A percentile compares a stretch with the other conserved stretches of the same genome.
Conservation (phyloP, 2,329 filamentous ascomycete genomes). For the Sporothrix humicola region DNA sequence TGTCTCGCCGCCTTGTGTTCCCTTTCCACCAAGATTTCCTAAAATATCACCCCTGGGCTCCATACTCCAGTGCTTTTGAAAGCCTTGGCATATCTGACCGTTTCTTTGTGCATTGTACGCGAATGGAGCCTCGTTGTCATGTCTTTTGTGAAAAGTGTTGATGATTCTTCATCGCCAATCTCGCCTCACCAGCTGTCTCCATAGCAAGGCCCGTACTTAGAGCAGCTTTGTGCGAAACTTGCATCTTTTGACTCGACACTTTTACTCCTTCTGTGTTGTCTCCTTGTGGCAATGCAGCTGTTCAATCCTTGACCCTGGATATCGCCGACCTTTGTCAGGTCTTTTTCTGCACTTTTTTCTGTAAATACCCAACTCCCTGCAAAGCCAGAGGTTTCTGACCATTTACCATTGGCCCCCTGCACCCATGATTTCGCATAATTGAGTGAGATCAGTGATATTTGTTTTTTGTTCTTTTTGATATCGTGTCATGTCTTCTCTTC, state of each 20-base stretch:
- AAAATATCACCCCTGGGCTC: neutral
- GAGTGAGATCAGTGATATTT: neutral
- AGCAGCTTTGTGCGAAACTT: too few relatives aligned
- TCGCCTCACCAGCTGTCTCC: neutral
- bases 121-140: neutral
- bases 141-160: neutral
- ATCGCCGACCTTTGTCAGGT: neutral
- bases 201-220: neutral
- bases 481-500: neutral
- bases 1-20: neutral
- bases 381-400: neutral
- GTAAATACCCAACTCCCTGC: neutral
- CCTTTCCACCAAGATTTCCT: neutral
- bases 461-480: neutral
- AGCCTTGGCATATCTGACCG: neutral
- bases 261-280: neutral
- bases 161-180: conserved; percentile 4
- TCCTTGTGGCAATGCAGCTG: neutral
- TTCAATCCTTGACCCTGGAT: too few relatives aligned
- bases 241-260: neutral
- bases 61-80: neutral
- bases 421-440: neutral
- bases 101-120: neutral
- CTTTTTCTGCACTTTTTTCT: too few relatives aligned
- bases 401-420: neutral